A percentile compares a stretch with the other conserved stretches of the same genome.
These are phyloP conservation scores for Sporothrix luriei DNA, from an alignment of 2,329 filamentous ascomycete species.

Conservation along the genomic window DNA sequence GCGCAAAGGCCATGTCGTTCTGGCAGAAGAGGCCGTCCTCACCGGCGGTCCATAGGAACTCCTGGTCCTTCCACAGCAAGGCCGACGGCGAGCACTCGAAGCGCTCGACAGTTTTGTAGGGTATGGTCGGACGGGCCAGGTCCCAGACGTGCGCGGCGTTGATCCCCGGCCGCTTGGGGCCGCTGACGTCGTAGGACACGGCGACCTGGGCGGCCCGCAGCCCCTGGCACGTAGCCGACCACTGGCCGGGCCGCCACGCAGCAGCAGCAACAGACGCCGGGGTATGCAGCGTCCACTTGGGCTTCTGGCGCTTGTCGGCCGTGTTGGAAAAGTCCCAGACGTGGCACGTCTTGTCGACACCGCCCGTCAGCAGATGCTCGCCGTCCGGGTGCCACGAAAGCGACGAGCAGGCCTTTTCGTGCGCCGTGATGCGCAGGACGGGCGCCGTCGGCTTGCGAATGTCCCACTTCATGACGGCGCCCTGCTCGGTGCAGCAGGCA, in stretches of 20 bases:
- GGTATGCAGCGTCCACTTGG: constrained; percentile 63
- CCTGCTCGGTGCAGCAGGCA: constrained; percentile 65
- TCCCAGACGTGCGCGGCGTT: constrained; percentile 68
- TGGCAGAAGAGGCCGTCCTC: constrained; percentile 65
- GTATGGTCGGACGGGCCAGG: constrained; percentile 66
- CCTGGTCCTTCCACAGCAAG: constrained; percentile 65
- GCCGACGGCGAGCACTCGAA: constrained; percentile 61
- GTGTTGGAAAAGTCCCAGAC: constrained; percentile 66
- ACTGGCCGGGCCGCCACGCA: constrained; percentile 65
- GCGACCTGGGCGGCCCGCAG: constrained; percentile 64
- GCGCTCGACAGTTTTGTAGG: constrained; percentile 65
- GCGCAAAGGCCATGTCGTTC: constrained; percentile 66
- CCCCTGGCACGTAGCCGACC: constrained; percentile 61
- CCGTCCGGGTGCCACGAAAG: constrained; percentile 71
- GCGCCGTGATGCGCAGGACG: constrained; percentile 61
- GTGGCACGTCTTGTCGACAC: constrained; percentile 62
- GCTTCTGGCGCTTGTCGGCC: constrained; percentile 65
- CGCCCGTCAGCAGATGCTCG: constrained; percentile 65
- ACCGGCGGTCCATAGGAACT: constrained; percentile 67
- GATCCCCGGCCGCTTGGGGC: constrained; percentile 57
- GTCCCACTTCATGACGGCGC: constrained; percentile 66
- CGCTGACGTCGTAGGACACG: constrained; percentile 62
- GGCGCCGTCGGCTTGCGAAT: constrained; percentile 58
- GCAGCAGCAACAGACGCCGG: constrained; percentile 62
- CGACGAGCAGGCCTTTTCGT: constrained; percentile 61